Percentiles rank a stretch among this genome's conserved stretches.
Evolutionary conservation across 148 eudicot species (phyloP).

Genomic region (Vaccinium corymbosum): DNA sequence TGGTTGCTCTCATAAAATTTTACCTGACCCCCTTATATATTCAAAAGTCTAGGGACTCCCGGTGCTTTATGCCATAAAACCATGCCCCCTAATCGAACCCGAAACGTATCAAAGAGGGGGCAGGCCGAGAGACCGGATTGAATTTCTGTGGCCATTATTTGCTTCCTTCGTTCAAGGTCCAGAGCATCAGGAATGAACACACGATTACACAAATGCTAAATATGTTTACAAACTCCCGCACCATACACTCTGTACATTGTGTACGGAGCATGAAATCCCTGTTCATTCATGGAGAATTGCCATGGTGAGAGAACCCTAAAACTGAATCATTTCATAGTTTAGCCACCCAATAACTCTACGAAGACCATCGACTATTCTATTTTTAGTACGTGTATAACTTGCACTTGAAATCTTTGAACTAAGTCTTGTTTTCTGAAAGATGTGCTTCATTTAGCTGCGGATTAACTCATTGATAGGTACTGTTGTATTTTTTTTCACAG

Average conservation of each 20-base stretch:
- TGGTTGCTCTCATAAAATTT: too few relatives aligned
- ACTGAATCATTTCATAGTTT: background rate
- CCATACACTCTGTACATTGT: background rate
- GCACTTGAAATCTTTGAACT: background rate
- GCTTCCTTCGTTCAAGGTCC: too few relatives aligned
- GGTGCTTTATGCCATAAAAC: too few relatives aligned
- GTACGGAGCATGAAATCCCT: background rate
- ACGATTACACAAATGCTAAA: background rate
- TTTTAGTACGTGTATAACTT: background rate
- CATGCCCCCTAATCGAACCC: too few relatives aligned
- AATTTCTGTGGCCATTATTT: too few relatives aligned
- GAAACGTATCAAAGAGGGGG: too few relatives aligned
- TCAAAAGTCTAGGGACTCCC: too few relatives aligned
- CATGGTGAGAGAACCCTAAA: background rate
- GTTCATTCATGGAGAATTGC: background rate
- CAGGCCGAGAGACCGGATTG: too few relatives aligned
- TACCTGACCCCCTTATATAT: too few relatives aligned
- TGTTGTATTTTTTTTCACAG: too few relatives aligned
- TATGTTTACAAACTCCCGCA: background rate
- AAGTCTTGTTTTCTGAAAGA: background rate
- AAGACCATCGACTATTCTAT: background rate
- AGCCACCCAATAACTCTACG: background rate
- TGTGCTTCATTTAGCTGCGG: background rate
- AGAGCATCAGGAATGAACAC: background rate
- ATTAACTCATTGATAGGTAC: slow-evolving; percentile 2